A percentile compares a stretch with the other conserved stretches of the same genome.
Conservation (phyloP, 768 basidiomycete species). For the Boletus subcaerulescens region DNA sequence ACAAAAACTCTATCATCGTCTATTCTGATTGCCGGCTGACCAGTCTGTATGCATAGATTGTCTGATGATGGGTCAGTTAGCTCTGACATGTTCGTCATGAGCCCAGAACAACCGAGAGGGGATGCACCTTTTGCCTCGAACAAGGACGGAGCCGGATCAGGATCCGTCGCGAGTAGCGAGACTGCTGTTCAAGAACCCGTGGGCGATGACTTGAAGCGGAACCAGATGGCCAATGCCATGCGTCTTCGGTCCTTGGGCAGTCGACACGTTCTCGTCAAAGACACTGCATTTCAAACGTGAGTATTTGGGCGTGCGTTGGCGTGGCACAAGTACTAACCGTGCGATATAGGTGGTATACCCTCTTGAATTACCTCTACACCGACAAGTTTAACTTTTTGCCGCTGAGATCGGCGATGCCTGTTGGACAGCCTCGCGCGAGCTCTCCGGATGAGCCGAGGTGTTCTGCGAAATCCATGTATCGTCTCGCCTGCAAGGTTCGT, state of each 20-base stretch:
- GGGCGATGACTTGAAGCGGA: background rate
- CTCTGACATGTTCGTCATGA: conserved; percentile 20
- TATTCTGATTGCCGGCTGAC: background rate
- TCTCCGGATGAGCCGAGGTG: conserved; percentile 19
- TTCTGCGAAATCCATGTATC: conserved; percentile 47
- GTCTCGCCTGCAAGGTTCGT: conserved; percentile 39
- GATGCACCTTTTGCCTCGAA: background rate
- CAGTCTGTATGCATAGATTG: conserved; percentile 1
- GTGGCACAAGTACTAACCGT: too few relatives aligned
- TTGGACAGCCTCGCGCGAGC: background rate
- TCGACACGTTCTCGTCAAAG: conserved; percentile 25
- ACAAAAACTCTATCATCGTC: too few relatives aligned
- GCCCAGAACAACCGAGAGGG: conserved; percentile 3
- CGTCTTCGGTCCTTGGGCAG: conserved; percentile 16
- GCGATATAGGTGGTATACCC: conserved; percentile 34
- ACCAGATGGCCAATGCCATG: background rate
- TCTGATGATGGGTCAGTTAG: conserved; percentile 8
- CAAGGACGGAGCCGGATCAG: background rate
- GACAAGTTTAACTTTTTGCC: conserved; percentile 31
- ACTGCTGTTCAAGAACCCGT: background rate
- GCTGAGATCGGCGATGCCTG: conserved; percentile 18
- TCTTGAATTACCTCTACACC: conserved; percentile 41
- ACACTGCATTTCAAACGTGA: conserved; percentile 31
- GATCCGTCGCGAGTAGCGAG: background rate
- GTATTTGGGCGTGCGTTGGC: background rate